Percentiles rank a stretch among this genome's conserved stretches.
These are phyloP conservation scores for Nicotiana undulata DNA, from an alignment of 257 asterid genomes.

Conservation along the genomic window DNA sequence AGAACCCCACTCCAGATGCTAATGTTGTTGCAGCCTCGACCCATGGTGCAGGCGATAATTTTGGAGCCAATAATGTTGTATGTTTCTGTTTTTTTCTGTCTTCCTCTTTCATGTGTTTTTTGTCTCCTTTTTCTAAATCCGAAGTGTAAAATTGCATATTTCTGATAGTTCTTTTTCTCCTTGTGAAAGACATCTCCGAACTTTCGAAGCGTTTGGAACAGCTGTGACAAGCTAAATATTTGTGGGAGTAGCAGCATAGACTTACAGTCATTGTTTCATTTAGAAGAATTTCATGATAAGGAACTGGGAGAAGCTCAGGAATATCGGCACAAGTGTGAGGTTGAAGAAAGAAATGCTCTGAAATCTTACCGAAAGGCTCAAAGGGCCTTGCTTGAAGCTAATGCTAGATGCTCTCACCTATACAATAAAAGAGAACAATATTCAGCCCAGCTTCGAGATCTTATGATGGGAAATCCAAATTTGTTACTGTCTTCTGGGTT, in stretches of 20 bases:
- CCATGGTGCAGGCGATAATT: conserved; percentile 4
- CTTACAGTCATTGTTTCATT: conserved; percentile 25
- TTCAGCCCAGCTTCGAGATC: conserved; percentile 37
- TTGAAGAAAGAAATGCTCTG: conserved; percentile 41
- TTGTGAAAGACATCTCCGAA: conserved; percentile 11
- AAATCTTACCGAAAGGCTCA: conserved; percentile 40
- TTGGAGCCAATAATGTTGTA: conserved; percentile 8
- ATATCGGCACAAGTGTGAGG: conserved; percentile 37
- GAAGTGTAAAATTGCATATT: neutral
- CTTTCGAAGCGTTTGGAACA: conserved; percentile 13
- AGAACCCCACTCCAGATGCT: conserved; percentile 3
- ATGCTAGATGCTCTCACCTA: conserved; percentile 39
- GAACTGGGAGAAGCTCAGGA: conserved; percentile 45
- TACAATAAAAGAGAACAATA: conserved; percentile 36
- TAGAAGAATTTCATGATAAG: conserved; percentile 40
- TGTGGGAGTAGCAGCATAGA: conserved; percentile 15
- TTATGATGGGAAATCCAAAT: conserved; percentile 43
- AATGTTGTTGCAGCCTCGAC: conserved; percentile 8
- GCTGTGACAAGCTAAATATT: conserved; percentile 20
- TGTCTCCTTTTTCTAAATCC: neutral
- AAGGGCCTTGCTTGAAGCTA: conserved; percentile 40
- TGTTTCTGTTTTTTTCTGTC: neutral
- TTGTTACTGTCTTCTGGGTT: conserved; percentile 17
- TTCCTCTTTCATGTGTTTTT: conserved; percentile 1
- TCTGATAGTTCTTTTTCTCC: conserved; percentile 2